These are phyloP conservation scores for Claviceps africana DNA, from an alignment of 2,329 filamentous ascomycete species.

Conservation along the genomic window DNA sequence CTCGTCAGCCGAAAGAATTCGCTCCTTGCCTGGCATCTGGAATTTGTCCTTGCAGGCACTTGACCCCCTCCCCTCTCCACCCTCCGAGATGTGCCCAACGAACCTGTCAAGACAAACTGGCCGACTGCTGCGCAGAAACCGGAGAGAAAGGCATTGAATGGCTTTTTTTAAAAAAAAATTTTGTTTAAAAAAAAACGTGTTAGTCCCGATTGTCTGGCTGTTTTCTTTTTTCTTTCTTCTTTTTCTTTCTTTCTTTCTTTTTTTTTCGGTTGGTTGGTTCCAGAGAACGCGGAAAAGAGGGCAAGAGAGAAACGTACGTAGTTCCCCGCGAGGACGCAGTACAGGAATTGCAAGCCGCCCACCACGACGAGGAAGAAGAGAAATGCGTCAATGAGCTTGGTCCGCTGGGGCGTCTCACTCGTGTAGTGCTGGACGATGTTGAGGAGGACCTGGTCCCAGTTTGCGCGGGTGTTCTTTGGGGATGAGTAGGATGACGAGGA, in stretches of 20 bases:
- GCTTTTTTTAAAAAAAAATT: conserved; percentile 41
- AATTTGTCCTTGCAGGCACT: background rate
- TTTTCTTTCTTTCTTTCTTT: background rate
- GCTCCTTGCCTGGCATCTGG: background rate
- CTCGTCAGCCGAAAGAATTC: background rate
- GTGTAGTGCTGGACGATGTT: conserved; percentile 69
- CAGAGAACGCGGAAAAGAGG: background rate
- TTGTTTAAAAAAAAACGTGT: background rate
- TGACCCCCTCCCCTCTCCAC: background rate
- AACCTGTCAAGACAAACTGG: conserved; percentile 91
- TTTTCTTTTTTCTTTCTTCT: background rate
- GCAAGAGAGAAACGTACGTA: conserved; percentile 52
- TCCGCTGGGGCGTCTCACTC: conserved; percentile 71
- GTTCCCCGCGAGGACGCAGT: conserved; percentile 84
- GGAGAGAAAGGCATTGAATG: conserved; percentile 95
- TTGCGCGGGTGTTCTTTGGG: conserved; percentile 17
- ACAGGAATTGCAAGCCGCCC: conserved; percentile 82
- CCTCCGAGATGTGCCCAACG: conserved; percentile 14
- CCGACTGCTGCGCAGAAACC: conserved; percentile 91
- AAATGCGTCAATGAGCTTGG: conserved; percentile 83
- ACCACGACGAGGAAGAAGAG: conserved; percentile 76
- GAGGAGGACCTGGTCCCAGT: conserved; percentile 46
- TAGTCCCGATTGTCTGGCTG: conserved; percentile 6
- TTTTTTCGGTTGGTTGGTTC: too few relatives aligned
- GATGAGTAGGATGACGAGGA: background rate